Evolutionary conservation across 1,284 basidiomycete genomes (phyloP).

Genomic region (Takashimella tepidaria): DNA sequence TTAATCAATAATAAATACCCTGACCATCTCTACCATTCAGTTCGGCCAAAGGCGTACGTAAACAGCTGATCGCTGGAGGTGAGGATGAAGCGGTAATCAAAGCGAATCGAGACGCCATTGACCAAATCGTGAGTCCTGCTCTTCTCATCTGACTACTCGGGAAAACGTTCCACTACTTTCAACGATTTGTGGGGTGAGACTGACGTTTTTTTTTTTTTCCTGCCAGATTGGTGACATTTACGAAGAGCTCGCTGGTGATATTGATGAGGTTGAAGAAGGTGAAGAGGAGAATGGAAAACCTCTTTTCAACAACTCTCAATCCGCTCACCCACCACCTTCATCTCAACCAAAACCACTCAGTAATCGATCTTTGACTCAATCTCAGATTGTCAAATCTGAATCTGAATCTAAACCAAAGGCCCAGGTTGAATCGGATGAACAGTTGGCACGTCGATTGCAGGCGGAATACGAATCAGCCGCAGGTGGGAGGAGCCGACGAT

Average conservation of each 20-base stretch:
- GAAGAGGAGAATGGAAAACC: constrained; percentile 3
- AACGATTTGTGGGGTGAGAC: too few species aligned
- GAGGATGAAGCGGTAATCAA: constrained; percentile 40
- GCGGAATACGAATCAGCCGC: constrained; percentile 25
- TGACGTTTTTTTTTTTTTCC: too few species aligned
- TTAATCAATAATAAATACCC: too few species aligned
- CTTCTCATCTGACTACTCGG: not conserved
- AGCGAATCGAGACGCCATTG: constrained; percentile 36
- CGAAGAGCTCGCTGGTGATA: constrained; percentile 21
- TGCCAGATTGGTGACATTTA: constrained; percentile 42
- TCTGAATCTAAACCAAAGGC: constrained; percentile 6
- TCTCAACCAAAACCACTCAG: constrained; percentile 24
- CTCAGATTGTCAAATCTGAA: constrained; percentile 13
- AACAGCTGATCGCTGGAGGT: constrained; percentile 36
- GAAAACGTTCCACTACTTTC: too few species aligned
- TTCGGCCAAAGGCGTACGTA: constrained; percentile 45
- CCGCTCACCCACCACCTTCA: constrained; percentile 11
- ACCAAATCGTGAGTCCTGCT: constrained; percentile 35
- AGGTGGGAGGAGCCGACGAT: constrained; percentile 20
- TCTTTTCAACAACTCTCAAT: not conserved
- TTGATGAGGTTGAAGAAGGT: constrained; percentile 3
- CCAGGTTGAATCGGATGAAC: constrained; percentile 21
- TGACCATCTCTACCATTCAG: too few species aligned
- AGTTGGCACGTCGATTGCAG: constrained; percentile 30
- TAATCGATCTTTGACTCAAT: not conserved